These are phyloP conservation scores for Cercospora sp. DNA, from an alignment of 2,329 filamentous ascomycete species.

Conservation along the genomic window DNA sequence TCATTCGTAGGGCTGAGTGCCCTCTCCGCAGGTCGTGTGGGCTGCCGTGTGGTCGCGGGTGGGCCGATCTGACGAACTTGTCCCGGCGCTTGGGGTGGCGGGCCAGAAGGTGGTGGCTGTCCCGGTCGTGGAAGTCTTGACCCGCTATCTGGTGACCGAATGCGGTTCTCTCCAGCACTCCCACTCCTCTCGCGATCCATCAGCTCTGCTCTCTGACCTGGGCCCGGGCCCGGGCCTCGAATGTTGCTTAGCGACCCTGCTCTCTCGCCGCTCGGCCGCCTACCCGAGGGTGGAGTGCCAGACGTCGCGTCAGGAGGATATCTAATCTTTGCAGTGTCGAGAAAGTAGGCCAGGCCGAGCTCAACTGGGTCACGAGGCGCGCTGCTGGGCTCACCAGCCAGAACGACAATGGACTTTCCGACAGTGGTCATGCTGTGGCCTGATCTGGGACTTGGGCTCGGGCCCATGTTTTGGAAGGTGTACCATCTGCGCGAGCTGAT, in stretches of 20 bases:
- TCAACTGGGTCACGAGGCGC: constrained; percentile 78
- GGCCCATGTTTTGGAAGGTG: constrained; percentile 99
- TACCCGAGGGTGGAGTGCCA: constrained; percentile 34
- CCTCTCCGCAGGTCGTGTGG: constrained; percentile 35
- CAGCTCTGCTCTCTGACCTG: constrained; percentile 28
- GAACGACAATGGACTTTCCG: constrained; percentile 86
- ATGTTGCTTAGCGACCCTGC: constrained; percentile 12
- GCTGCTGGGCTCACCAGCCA: constrained; percentile 92
- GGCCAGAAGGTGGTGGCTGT: constrained; percentile 61
- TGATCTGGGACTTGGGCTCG: constrained; percentile 86
- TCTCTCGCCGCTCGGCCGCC: constrained; percentile 40
- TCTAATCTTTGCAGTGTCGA: constrained; percentile 94
- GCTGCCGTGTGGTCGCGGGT: constrained; percentile 32
- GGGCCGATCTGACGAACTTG: constrained; percentile 46
- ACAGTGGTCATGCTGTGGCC: constrained; percentile 98
- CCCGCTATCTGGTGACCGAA: constrained; percentile 28
- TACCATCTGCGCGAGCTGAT: constrained; percentile 91
- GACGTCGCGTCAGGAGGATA: constrained; percentile 69
- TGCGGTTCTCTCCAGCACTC: constrained; percentile 29
- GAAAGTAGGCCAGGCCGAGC: constrained; percentile 81
- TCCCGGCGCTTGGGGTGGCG: constrained; percentile 65
- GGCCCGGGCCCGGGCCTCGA: constrained; percentile 27
- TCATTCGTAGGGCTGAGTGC: constrained; percentile 35
- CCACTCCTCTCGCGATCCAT: constrained; percentile 34
- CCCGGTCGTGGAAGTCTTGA: constrained; percentile 48